Base-by-base conservation (phyloP, 192 early-diverging fungal genomes). In the Phlyctochytrium bullatum region DNA sequence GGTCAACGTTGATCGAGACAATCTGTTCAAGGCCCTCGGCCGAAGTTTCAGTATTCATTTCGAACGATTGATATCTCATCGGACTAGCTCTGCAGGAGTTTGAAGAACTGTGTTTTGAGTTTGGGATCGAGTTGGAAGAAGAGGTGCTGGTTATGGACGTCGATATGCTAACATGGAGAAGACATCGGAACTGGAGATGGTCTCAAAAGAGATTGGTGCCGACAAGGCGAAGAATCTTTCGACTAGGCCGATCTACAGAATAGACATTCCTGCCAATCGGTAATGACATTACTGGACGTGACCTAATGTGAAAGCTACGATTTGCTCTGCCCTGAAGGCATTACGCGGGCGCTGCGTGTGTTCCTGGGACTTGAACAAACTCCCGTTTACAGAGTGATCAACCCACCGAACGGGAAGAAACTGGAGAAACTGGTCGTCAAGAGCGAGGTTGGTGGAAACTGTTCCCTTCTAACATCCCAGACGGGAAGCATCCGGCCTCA, bases 81-180 rank as follows among this genome's bases (percentile, higher is more conserved):
- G 36, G 3, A 56, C 4, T 68, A 92, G 88, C 88, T 34, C 80
- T 81, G 63, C 88, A 92, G 52, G 89, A 95, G 73, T 98, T 99
- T 85, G 86, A 90, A 77, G 97, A 99, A 79, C 86, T 99, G 58
- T 97, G 97, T 77, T 99, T 99, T 82, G 90, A 95, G 75, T 97
- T 95, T 77, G 97, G 97, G 63, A 94, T 99, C 68, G 97, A 99
- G 83, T 83, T 99, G 36, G 97, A 99, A 68, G 97, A 99, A 75
- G 94, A 95, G 77, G 90, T 92, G 84, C 52, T 64, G 73, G 29
- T 12, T 59, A 60, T 14, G 34, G n/a, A 23, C 31, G 53, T 52
- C 34, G 28, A 4, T 31, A 23, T 61, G 60, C 28, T n/a, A 35
- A 60, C 50, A 17, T 4, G 20, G 36, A 3, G 12, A 67, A 91